Base-by-base conservation (phyloP, 768 basidiomycete species). In the Leccinum disarticulatum region DNA sequence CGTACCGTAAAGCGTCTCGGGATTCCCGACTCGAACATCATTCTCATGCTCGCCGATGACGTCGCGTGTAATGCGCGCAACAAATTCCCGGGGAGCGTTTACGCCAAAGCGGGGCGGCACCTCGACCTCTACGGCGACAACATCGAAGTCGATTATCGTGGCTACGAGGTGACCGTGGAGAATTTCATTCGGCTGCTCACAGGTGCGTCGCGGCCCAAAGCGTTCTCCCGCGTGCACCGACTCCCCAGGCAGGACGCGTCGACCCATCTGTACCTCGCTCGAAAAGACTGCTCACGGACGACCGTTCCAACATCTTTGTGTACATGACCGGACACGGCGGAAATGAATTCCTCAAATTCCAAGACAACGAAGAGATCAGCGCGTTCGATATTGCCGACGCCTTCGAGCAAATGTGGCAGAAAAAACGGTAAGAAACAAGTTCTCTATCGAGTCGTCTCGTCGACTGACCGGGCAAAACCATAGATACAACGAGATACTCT, bases 301-400 rank as follows among this genome's bases (percentile, higher is more conserved):
- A 93, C 58, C 79, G 86, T 30, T 94, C 91, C 6, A 98, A 98
- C 68, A 81, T 99, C 61, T 98, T 98, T 70, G 86, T 99, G 19
- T 98, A 97, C 74, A 91, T 98, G 93, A 96, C 97, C 0, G 97
- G 97, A 0, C 97, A 98, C 66, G 97, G 97, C 13, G 97, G 97
- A 1, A 91, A 96, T 67, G 97, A 97, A 73, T 99, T 98, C 72
- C 84, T 99, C 69, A 98, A 99, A 73, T 98, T 99, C 73, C 97
- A 99, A 71, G 97, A 99, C 71, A 95, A 91, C 71, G 97, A 98
- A 74, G 97, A 99, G 73, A 93, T 98, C 66, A 93, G 91, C 59
- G 94, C 96, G 0, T 93, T 91, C 59, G 97, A 98, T 70, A 84
- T 98, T n/a, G 96, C 96, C 0, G 96, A 98, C 70, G 95, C 97